Evolutionary conservation across 805 yeast species (phyloP).

Genomic region (Candida namnaoensis): DNA sequence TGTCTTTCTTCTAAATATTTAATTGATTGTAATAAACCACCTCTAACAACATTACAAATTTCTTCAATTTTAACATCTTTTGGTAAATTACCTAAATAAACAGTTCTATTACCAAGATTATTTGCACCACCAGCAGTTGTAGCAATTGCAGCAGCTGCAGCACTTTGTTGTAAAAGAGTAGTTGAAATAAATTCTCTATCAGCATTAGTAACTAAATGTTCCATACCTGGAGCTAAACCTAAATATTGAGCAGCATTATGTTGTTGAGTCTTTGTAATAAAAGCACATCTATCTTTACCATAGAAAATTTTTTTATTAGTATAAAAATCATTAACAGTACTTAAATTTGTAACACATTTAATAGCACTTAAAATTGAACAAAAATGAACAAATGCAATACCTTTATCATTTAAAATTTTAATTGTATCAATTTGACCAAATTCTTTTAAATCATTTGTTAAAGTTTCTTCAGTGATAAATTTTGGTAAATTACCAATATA

Average conservation of each 20-base stretch:
- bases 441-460: constrained; percentile 54
- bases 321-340: constrained; percentile 57
- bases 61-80: constrained; percentile 86
- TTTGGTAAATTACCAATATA: constrained; percentile 76
- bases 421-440: constrained; percentile 84
- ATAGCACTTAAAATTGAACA: constrained; percentile 82
- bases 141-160: constrained; percentile 97
- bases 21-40: constrained; percentile 83
- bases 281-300: constrained; percentile 94
- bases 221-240: constrained; percentile 86
- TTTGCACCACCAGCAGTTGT: constrained; percentile 90
- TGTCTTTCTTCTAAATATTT: constrained; percentile 77
- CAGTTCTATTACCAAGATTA: constrained; percentile 89
- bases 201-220: constrained; percentile 66
- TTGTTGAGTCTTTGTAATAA: constrained; percentile 90
- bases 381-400: constrained; percentile 87
- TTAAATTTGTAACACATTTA: constrained; percentile 70
- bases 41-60: constrained; percentile 91
- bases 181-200: constrained; percentile 51
- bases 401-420: constrained; percentile 71
- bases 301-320: constrained; percentile 72
- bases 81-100: constrained; percentile 84
- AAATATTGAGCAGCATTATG: constrained; percentile 94
- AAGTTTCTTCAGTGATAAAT: constrained; percentile 55
- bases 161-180: constrained; percentile 84